Base-by-base conservation (phyloP, 1,284 basidiomycete genomes). In the Heliocybe sulcata region DNA sequence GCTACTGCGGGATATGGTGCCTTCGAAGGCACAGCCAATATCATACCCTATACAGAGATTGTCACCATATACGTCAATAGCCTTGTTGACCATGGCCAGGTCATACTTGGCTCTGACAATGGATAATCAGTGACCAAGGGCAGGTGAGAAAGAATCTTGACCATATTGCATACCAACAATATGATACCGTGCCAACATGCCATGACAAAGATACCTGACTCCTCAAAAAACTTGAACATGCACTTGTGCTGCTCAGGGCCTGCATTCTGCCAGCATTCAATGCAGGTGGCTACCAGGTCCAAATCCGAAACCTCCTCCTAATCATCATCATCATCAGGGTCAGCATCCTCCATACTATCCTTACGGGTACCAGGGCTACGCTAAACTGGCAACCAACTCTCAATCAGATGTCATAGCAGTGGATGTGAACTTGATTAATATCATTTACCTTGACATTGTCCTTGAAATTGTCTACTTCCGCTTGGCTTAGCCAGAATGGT, bases 41-140 rank as follows among this genome's bases (percentile, higher is more conserved):
- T 73, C 68, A 56, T 69, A 73, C 0, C 65, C 69, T 12, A 61
- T 10, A 2, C 56, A 52, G 2, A 59, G 47, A 27, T 62, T 48
- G 0, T 52, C 26, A 1, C 58, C 60, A 25, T 67, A 59, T 0
- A 48, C 47, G 12, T 64, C 60, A 1, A 72, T 53, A 1, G 66
- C 42, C 50, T 61, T 58, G 1, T 61, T 55, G 3, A 65, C 53
- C 8, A 65, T 63, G 0, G 70, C 68, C 1, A 72, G 59, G 0
- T 65, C 63, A 50, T 71, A 70, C 55, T 73, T 72, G n/a, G 69
- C 70, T 2, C 72, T 73, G 56, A 55, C 67, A 69, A 10, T 60
- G 55, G 1, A 61, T 59, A 52, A 64, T 63, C n/a, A n/a, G n/a
- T n/a, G n/a, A n/a, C n/a, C n/a, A n/a, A 19, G 65, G 59, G 20